Evolutionary conservation across 805 yeast genomes (phyloP), one percentile per base, ranked within the genome.

Genomic region (Schwanniomyces sp.): DNA sequence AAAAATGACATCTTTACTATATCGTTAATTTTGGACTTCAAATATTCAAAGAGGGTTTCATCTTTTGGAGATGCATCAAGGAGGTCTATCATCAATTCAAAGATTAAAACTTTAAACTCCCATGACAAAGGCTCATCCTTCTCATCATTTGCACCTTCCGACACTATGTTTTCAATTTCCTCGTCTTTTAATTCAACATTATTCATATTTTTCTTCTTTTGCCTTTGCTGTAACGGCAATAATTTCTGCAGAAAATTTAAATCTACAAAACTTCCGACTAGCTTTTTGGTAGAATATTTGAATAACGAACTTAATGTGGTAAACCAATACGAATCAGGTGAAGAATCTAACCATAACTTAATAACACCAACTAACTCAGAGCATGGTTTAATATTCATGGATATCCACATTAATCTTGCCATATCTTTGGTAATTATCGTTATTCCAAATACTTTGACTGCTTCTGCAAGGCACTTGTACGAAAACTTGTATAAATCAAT

Each of bases 1-100:
- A 86, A 75, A 58, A 89, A 91, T 1, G 96, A 84, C 5, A 90
- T 72, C 51, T 86, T 84, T 25, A 91, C 84, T 34, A 92, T 65
- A 17, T 88, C 95, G 7, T 81, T 74, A 6, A 85, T 73, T 40
- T 69, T 74, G 0, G 73, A 60, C 8, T 78, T 66, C 29, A 83
- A 59, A 38, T 64, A 70, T 1, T 66, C 61, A 25, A 74, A 64
- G n/a, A 82, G 56, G 24, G 57, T 58, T 0, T 64, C 46, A 48
- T 77, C 77, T 14, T 61, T 61, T 7, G 54, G 52, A 1, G 85
- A 72, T 44, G 71, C 66, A 0, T 55, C 48, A 11, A 84, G 54
- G 14, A 81, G 61, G 25, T 71, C 68, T 34, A 67, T 75, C 44
- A 83, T 55, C 48, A 81, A 62, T 32, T 71, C 76, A 45, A 81